Percentiles rank a stretch among this genome's conserved stretches.
Evolutionary conservation across 2,329 filamentous ascomycete genomes (phyloP).

Genomic region (Verticillium alfalfae): DNA sequence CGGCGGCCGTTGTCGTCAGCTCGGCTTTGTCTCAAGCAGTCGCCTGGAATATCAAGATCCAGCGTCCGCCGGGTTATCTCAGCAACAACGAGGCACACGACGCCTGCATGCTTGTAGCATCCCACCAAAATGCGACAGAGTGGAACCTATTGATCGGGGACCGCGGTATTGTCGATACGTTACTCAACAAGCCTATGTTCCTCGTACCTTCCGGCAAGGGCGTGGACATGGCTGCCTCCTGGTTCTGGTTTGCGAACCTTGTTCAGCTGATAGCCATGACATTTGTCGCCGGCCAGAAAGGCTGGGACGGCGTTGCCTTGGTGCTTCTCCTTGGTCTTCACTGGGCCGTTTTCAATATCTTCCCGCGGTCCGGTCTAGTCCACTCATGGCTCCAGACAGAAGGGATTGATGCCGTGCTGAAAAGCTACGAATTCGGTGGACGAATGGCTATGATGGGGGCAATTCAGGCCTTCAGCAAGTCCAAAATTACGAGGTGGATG

Average conservation of each 20-base stretch:
- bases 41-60: slow-evolving; percentile 5
- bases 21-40: slow-evolving; percentile 13
- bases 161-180: slow-evolving; percentile 16
- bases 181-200: slow-evolving; percentile 22
- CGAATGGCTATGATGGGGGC: neutral
- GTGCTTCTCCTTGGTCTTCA: slow-evolving; percentile 88
- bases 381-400: neutral
- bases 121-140: slow-evolving; percentile 17
- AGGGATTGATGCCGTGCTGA: neutral
- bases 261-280: slow-evolving; percentile 18
- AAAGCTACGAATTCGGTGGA: neutral
- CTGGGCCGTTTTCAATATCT: slow-evolving; percentile 15
- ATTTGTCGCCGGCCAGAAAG: slow-evolving; percentile 59
- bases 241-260: slow-evolving; percentile 15
- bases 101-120: slow-evolving; percentile 19
- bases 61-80: slow-evolving; percentile 14
- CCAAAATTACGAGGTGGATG: neutral
- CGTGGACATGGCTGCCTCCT: slow-evolving; percentile 3
- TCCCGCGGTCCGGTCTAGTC: neutral
- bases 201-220: slow-evolving; percentile 2
- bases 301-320: slow-evolving; percentile 78
- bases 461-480: neutral
- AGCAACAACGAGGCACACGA: slow-evolving; percentile 17
- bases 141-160: slow-evolving; percentile 20
- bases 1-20: slow-evolving; percentile 12